Conservation (phyloP, 208 protist species). For the Porcisia hertigi region DNA sequence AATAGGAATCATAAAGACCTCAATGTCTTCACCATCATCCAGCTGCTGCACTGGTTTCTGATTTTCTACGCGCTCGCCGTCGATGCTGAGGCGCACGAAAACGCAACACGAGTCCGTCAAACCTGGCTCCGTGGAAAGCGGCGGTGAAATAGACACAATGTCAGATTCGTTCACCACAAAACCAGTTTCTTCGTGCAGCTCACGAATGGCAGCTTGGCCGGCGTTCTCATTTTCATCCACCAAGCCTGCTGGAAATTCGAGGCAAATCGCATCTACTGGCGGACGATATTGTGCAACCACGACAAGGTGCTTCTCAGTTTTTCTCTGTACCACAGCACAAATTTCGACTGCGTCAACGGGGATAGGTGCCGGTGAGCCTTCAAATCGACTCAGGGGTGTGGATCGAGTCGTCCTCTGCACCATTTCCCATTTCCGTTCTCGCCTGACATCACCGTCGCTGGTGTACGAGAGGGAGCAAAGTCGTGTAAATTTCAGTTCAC, state of each 20-base stretch:
- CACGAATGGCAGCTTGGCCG: constrained; percentile 62
- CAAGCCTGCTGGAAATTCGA: constrained; percentile 88
- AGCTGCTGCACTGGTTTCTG: constrained; percentile 51
- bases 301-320: constrained; percentile 49
- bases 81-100: constrained; percentile 58
- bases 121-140: constrained; percentile 62
- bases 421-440: constrained; percentile 60
- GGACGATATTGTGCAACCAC: constrained; percentile 86
- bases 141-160: constrained; percentile 44
- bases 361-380: constrained; percentile 39
- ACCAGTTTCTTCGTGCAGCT: constrained; percentile 86
- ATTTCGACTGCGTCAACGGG: constrained; percentile 74
- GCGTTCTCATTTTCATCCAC: constrained; percentile 66
- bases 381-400: constrained; percentile 32
- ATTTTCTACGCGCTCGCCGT: constrained; percentile 56
- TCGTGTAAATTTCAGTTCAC: constrained; percentile 33
- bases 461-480: constrained; percentile 35
- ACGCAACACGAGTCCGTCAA: constrained; percentile 72
- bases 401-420: constrained; percentile 57
- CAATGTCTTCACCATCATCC: constrained; percentile 79
- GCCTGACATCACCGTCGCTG: constrained; percentile 12
- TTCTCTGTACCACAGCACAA: constrained; percentile 49
- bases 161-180: constrained; percentile 48
- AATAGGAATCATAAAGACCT: constrained; percentile 69
- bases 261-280: constrained; percentile 57